Evolutionary conservation across 73 alveolate genomes (phyloP).

Genomic region (Stentor roeselii): DNA sequence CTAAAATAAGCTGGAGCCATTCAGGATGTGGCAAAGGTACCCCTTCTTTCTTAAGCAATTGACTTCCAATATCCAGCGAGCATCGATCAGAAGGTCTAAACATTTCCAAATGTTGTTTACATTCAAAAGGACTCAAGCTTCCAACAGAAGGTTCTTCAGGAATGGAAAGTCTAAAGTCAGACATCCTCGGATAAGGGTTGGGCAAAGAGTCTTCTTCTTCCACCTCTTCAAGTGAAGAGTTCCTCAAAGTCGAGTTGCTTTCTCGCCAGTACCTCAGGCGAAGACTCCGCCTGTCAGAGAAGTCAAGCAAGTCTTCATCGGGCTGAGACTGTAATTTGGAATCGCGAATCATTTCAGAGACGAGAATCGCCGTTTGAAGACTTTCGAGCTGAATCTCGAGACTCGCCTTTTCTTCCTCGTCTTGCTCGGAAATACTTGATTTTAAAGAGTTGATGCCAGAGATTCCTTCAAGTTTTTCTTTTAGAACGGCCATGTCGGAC

Average conservation of each 20-base stretch:
- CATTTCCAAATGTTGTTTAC: background rate
- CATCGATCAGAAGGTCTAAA: background rate
- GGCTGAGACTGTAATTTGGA: background rate
- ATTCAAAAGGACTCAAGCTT: background rate
- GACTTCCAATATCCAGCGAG: slow-evolving; percentile 4
- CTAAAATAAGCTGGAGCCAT: slow-evolving; percentile 10
- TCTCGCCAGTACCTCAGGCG: slow-evolving; percentile 9
- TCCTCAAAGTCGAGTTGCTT: background rate
- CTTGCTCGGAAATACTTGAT: background rate
- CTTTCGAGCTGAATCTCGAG: background rate
- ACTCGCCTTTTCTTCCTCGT: slow-evolving; percentile 12
- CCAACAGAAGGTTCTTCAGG: slow-evolving; percentile 18
- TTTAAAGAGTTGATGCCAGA: background rate
- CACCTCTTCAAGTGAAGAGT: slow-evolving; percentile 12
- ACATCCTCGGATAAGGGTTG: background rate
- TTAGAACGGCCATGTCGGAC: slow-evolving; percentile 13
- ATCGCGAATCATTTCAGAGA: background rate
- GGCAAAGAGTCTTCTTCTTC: slow-evolving; percentile 24
- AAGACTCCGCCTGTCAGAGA: background rate
- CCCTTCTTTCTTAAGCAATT: background rate
- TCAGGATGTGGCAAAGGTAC: slow-evolving; percentile 17
- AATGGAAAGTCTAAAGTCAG: background rate
- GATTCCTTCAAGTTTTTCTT: background rate
- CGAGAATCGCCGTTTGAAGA: slow-evolving; percentile 8
- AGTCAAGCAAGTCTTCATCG: slow-evolving; percentile 8